These are phyloP conservation scores for Penicillium desertorum DNA, from an alignment of 495 filamentous ascomycete genomes.

Conservation along the genomic window DNA sequence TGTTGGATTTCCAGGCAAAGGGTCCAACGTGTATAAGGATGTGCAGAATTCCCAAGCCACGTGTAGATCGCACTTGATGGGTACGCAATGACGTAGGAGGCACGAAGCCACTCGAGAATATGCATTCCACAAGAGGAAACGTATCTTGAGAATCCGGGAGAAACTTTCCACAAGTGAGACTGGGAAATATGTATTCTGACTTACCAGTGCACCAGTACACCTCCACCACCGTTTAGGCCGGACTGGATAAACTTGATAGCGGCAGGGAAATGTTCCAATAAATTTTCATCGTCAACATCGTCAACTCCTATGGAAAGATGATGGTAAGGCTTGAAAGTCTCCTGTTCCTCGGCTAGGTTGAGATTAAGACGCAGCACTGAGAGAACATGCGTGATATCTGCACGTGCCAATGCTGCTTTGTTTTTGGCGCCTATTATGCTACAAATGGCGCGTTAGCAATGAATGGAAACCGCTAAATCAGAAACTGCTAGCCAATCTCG, in stretches of 20 bases:
- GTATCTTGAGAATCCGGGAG: background rate
- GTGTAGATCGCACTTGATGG: constrained; percentile 20
- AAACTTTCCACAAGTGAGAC: constrained; percentile 2
- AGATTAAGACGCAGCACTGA: constrained; percentile 68
- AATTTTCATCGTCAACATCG: constrained; percentile 82
- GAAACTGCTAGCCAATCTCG: background rate
- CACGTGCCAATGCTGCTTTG: constrained; percentile 61
- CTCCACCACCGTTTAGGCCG: constrained; percentile 65
- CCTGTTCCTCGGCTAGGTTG: constrained; percentile 44
- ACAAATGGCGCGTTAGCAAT: constrained; percentile 19
- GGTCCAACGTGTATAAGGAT: constrained; percentile 12
- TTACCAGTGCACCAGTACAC: constrained; percentile 75
- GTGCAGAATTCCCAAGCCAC: constrained; percentile 14
- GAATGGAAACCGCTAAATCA: background rate
- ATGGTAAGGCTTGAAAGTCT: constrained; percentile 47
- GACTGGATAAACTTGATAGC: constrained; percentile 80
- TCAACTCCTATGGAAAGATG: constrained; percentile 81
- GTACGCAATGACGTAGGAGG: constrained; percentile 24
- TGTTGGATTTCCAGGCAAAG: constrained; percentile 4
- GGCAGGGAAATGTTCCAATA: constrained; percentile 73
- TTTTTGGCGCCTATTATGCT: constrained; percentile 77
- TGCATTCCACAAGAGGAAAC: background rate
- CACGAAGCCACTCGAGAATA: constrained; percentile 6
- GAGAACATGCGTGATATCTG: constrained; percentile 87
- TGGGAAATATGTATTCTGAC: constrained; percentile 20